Conservation (phyloP, 495 filamentous ascomycete genomes). For the Aspergillus affinis region DNA sequence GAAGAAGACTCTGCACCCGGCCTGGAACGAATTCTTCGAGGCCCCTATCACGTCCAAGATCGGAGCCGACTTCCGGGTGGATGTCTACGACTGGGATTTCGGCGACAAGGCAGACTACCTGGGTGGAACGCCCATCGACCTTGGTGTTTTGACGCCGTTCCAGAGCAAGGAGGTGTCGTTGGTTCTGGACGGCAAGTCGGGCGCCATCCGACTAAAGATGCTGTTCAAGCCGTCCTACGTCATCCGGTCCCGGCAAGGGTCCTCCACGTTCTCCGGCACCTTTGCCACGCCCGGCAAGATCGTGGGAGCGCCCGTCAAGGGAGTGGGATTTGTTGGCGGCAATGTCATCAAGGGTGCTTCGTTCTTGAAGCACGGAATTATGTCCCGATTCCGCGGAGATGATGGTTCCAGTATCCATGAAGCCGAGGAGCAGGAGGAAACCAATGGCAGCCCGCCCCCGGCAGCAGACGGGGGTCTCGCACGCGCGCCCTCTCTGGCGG, state of each 20-base stretch:
- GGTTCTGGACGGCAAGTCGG: slow-evolving; percentile 86
- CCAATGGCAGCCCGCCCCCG: slow-evolving; percentile 9
- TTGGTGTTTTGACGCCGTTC: slow-evolving; percentile 84
- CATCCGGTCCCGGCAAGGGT: slow-evolving; percentile 81
- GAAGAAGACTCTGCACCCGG: slow-evolving; percentile 93
- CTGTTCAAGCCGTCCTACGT: slow-evolving; percentile 96
- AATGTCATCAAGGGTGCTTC: slow-evolving; percentile 85
- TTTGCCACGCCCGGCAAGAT: slow-evolving; percentile 91
- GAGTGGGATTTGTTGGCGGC: slow-evolving; percentile 74
- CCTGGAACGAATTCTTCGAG: slow-evolving; percentile 96
- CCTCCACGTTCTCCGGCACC: slow-evolving; percentile 89
- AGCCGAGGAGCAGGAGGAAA: slow-evolving; percentile 55
- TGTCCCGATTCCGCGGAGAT: slow-evolving; percentile 45
- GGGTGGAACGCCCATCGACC: slow-evolving; percentile 72
- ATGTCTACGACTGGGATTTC: slow-evolving; percentile 94
- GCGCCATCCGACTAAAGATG: slow-evolving; percentile 75
- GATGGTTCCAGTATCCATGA: slow-evolving; percentile 22
- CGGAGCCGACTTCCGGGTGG: slow-evolving; percentile 78
- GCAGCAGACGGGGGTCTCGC: slow-evolving; percentile 24
- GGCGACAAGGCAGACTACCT: slow-evolving; percentile 87
- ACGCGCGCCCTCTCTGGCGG: slow-evolving; percentile 32
- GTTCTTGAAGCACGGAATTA: slow-evolving; percentile 79
- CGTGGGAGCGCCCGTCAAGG: slow-evolving; percentile 90
- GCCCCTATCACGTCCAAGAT: slow-evolving; percentile 76
- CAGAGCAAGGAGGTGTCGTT: slow-evolving; percentile 67